Base-by-base conservation (phyloP, 129 eudicot genomes). In the Tagetes patula region DNA sequence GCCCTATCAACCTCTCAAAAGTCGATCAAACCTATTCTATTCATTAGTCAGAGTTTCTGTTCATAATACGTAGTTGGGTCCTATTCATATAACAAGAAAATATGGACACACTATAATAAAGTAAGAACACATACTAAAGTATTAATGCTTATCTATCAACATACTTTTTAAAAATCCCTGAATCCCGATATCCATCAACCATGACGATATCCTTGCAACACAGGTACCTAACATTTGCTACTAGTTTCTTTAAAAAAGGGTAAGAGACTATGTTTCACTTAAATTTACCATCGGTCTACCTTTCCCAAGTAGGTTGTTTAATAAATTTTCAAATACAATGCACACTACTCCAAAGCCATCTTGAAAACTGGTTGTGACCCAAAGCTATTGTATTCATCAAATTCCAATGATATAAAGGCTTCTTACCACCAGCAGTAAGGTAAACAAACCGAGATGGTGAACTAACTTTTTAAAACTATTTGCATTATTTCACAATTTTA, bases 361-460 rank as follows among this genome's bases (percentile, higher is more conserved):
- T 55, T 70, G 45, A 37, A 39, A 10, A 42, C 9, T 64, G 49
- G 8, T 38, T 39, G 39, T 71, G 66, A 45, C 75, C 65, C 55
- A 71, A 54, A 71, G 12, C 65, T 39, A 48, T 39, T 10, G 50
- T 71, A 30, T 54, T 39, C 34, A 39, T 71, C 66, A 70, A 52
- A 38, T 33, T 71, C 37, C 49, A 39, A 27, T 14, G 33, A 30
- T 71, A 71, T 40, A 40, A 48, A 40, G 55, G 55, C 65, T 54
- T 58, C 75, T 71, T 55, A 3, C 39, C n/a, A 53, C 75, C 41
- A 54, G 53, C 49, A 71, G 30, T 39, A 56, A 38, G 40, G 55
- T 54, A 54, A 50, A 71, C 38, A 53, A 10, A 71, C 27, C 12
- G 1, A 53, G 65, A 54, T 54, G 50, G 65, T 42, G 30, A 55